Evolutionary conservation across 345 rosid genomes (phyloP), one percentile per base, ranked within the genome.

Genomic region (Dovyalis caffra): DNA sequence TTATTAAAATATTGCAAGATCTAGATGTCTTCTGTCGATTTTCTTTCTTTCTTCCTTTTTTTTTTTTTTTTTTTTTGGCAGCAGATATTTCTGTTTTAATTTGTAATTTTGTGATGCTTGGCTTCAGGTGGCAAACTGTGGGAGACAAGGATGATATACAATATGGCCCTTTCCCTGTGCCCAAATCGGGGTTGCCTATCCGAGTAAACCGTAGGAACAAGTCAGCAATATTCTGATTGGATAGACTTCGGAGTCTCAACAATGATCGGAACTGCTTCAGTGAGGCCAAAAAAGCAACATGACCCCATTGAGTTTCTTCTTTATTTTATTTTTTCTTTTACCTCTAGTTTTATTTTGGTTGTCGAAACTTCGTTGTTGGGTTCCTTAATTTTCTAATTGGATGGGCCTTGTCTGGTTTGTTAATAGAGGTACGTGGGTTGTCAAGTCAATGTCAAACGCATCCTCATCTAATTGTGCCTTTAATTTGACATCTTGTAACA

Each of bases 91-190:
- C 61, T n/a, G 61, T 0, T 56, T 64, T 64, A 20, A 31, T 8
- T 16, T 28, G 23, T 34, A 20, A 34, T 8, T 5, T 0, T 35
- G 23, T 65, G 43, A 21, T 65, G 23, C 15, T 65, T 73, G 77
- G 81, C 26, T 77, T 71, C 82, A 95, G 99, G 86, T 95, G 99
- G 99, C 83, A 88, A 82, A 84, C 85, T 38, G 75, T 83, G 58
- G 95, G 91, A 81, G 87, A 80, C 2, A 89, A 85, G 1, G 91
- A 90, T 78, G 99, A 92, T 20, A 90, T 95, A 74, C 97, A 92
- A 45, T 95, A 95, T 76, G 95, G 91, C 18, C 99, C 99, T 63
- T 95, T 95, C 73, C 99, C 97, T 0, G 95, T 95, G 15, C 97
- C 99, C 64, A 91, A 84, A 78, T 83, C 73, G 29, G 99, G 99